Evolutionary conservation across 108 stramenopile genomes (phyloP), one percentile per base, ranked within the genome.

Genomic region (Fistulifera pelliculosa): DNA sequence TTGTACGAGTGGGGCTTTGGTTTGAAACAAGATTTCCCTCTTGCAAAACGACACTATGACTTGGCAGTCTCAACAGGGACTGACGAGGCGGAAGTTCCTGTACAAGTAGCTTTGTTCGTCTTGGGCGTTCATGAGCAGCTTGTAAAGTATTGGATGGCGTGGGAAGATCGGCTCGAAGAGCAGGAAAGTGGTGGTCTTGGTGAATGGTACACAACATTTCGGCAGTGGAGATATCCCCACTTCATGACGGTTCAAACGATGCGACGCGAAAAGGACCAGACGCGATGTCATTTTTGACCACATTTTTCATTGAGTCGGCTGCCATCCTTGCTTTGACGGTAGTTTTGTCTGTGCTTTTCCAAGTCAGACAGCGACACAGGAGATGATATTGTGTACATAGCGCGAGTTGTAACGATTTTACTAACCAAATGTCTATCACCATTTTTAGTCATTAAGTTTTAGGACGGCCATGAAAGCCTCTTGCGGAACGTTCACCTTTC

Each of bases 401-500:
- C 31, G 31, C 8, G 31, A 35, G 3, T 8, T n/a, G n/a, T n/a
- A n/a, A n/a, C n/a, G n/a, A n/a, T n/a, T n/a, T n/a, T n/a, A n/a
- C n/a, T n/a, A n/a, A n/a, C n/a, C n/a, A n/a, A n/a, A n/a, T n/a
- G n/a, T n/a, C n/a, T n/a, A n/a, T n/a, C 17, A 15, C 27, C 19
- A 54, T 18, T 54, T 27, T 54, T 54, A 27, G 19, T 54, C 56
- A 38, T 90, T 75, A 18, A 93, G 60, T 52, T 87, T 87, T 41
- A 97, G 58, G 49, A 99, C 94, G 1, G 97, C 95, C 84, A 94
- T 87, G 76, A 99, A 99, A 1, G 98, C 98, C 56, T 97, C 95
- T 75, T 99, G 98, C 0, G 96, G 95, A 13, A 99, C 96, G 55
- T 80, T 80, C 6, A 99, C 98, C 50, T 93, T 97, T 10, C 98